Evolutionary conservation across 2,329 filamentous ascomycete genomes (phyloP).

Genomic region (Claviceps lovelessii): DNA sequence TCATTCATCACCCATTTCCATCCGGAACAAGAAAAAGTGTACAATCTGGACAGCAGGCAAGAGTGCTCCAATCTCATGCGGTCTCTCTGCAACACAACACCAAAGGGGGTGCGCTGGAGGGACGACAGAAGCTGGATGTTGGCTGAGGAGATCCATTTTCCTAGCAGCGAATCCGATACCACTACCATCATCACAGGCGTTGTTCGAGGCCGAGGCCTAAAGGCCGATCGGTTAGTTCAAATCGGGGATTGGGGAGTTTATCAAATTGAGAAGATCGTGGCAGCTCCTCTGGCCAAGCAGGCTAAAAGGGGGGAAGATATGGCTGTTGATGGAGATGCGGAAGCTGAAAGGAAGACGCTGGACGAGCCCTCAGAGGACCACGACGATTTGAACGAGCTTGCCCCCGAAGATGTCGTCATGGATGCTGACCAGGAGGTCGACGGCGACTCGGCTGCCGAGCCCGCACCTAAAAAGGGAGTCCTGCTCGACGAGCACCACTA

Average conservation of each 20-base stretch:
- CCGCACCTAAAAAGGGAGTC: slow-evolving; percentile 62
- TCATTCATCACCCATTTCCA: slow-evolving; percentile 94
- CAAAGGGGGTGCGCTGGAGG: slow-evolving; percentile 89
- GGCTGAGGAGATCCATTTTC: slow-evolving; percentile 67
- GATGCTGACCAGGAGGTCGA: slow-evolving; percentile 38
- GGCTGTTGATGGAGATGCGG: slow-evolving; percentile 42
- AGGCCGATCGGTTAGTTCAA: slow-evolving; percentile 79
- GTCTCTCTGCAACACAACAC: slow-evolving; percentile 78
- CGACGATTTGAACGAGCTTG: slow-evolving; percentile 70
- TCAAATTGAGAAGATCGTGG: slow-evolving; percentile 77
- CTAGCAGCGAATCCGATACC: slow-evolving; percentile 41
- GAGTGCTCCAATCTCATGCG: slow-evolving; percentile 85
- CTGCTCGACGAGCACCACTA: slow-evolving; percentile 95
- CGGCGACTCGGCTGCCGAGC: slow-evolving; percentile 19
- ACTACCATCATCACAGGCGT: slow-evolving; percentile 70
- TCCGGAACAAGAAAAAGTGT: slow-evolving; percentile 78
- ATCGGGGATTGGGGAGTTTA: slow-evolving; percentile 90
- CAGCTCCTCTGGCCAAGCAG: slow-evolving; percentile 51
- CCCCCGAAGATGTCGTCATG: slow-evolving; percentile 77
- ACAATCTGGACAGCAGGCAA: slow-evolving; percentile 74
- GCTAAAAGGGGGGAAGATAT: slow-evolving; percentile 52
- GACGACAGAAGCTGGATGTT: slow-evolving; percentile 95
- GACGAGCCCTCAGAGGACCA: slow-evolving; percentile 63
- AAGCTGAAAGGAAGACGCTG: slow-evolving; percentile 34
- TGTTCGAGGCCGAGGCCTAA: slow-evolving; percentile 72